phyloP scores from a whole-genome alignment of 2,329 filamentous ascomycete genomes.

The Hymenoscyphus albidus region DNA sequence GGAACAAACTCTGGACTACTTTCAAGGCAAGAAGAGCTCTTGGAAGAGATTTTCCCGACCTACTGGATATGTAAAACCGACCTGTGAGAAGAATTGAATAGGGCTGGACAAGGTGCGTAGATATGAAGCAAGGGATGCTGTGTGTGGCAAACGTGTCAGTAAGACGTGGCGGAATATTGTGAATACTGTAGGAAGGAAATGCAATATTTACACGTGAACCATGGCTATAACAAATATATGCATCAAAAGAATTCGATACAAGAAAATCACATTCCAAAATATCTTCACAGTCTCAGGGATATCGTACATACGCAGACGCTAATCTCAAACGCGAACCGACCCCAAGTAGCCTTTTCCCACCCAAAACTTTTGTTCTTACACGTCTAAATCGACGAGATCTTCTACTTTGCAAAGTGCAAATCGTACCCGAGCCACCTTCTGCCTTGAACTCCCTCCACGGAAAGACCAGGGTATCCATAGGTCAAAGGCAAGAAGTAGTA shows the following conservation, averaged over 20 bases:
- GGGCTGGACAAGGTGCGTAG: neutral
- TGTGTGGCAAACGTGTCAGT: too few relatives aligned
- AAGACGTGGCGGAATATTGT: too few relatives aligned
- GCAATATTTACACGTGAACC: neutral
- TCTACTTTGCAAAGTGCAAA: conserved; percentile 92
- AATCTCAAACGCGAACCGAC: conserved; percentile 16
- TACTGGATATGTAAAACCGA: neutral
- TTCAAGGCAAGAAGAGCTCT: neutral
- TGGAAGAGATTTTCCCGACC: neutral
- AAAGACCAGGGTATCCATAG: conserved; percentile 87
- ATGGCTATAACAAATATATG: neutral
- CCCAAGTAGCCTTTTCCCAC: conserved; percentile 6
- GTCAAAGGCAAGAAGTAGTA: conserved; percentile 93
- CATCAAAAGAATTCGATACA: neutral
- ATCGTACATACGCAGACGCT: conserved; percentile 27
- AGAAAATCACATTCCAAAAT: conserved; percentile 9
- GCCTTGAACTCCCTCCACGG: conserved; percentile 69
- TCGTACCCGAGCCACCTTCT: conserved; percentile 98
- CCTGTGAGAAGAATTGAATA: neutral
- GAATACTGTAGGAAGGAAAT: too few relatives aligned
- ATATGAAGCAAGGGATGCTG: neutral
- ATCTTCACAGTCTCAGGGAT: conserved; percentile 5
- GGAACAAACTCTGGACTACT: neutral
- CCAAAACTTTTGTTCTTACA: conserved; percentile 14
- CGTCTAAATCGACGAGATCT: conserved; percentile 3